A percentile compares a stretch with the other conserved stretches of the same genome.
Evolutionary conservation across 2,329 filamentous ascomycete genomes (phyloP).

Genomic region (Niveomyces coronatus): DNA sequence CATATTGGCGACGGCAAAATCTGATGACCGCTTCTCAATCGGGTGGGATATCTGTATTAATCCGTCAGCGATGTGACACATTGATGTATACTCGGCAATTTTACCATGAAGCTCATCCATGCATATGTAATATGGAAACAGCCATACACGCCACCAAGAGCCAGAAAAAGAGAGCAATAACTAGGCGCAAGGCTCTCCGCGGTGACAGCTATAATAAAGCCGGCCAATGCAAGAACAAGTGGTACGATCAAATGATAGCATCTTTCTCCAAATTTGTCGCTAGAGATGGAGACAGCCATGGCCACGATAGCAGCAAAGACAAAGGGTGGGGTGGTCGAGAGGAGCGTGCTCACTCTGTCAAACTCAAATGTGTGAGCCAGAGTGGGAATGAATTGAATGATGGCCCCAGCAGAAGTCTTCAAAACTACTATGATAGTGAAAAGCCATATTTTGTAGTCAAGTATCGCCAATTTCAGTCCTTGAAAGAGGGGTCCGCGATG

Average conservation of each 20-base stretch:
- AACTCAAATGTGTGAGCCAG: constrained; percentile 61
- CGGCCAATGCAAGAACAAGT: constrained; percentile 47
- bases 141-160: constrained; percentile 8
- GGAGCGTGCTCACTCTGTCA: constrained; percentile 45
- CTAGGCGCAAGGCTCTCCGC: constrained; percentile 50
- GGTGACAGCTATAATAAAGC: constrained; percentile 58
- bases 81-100: too few species aligned
- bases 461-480: constrained; percentile 44
- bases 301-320: constrained; percentile 51
- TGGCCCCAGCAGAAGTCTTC: constrained; percentile 44
- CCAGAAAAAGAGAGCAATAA: constrained; percentile 29
- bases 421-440: constrained; percentile 42
- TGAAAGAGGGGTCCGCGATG: constrained; percentile 33
- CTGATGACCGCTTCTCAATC: constrained; percentile 53
- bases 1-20: constrained; percentile 56
- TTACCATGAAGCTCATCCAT: constrained; percentile 10
- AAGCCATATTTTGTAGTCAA: constrained; percentile 50
- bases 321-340: constrained; percentile 57
- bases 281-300: constrained; percentile 57
- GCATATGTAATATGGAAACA: constrained; percentile 10
- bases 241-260: constrained; percentile 58
- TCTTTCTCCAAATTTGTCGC: constrained; percentile 60
- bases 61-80: background rate
- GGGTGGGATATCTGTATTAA: constrained; percentile 48
- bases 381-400: constrained; percentile 61